phyloP scores from a whole-genome alignment of 345 rosid species.

The Brassica napus region DNA sequence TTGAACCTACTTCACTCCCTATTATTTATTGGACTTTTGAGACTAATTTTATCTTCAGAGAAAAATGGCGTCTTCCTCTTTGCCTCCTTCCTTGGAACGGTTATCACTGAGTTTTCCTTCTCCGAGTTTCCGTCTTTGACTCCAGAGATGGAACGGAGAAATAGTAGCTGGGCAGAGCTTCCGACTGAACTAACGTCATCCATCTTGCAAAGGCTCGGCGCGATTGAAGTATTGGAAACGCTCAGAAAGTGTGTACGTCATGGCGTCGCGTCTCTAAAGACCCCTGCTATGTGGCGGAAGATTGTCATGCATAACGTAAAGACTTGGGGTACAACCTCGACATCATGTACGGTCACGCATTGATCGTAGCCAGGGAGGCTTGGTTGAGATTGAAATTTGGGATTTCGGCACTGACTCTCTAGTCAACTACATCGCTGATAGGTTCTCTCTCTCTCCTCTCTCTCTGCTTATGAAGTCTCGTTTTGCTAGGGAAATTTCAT shows the following conservation, averaged over 20 bases:
- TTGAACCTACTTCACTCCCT: background rate
- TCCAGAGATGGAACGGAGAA: background rate
- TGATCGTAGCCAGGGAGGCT: slow-evolving; percentile 56
- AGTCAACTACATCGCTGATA: slow-evolving; percentile 48
- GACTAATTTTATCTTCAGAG: background rate
- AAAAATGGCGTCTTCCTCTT: background rate
- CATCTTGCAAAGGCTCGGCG: background rate
- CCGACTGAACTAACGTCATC: background rate
- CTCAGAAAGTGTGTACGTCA: background rate
- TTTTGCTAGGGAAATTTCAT: too few species aligned
- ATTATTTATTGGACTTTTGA: too few species aligned
- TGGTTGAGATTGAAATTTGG: slow-evolving; percentile 50
- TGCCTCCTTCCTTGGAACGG: background rate
- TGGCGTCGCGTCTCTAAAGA: background rate
- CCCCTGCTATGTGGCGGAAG: background rate
- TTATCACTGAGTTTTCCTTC: background rate
- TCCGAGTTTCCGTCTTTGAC: background rate
- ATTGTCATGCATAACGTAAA: background rate
- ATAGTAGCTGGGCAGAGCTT: background rate
- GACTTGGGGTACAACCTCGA: background rate
- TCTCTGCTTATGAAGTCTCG: background rate
- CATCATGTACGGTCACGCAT: slow-evolving; percentile 49
- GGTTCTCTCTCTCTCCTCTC: slow-evolving; percentile 35
- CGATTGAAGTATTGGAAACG: background rate
- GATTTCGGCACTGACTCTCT: slow-evolving; percentile 45